Evolutionary conservation across 768 basidiomycete genomes (phyloP).

Genomic region (Holtermannia corniformis): DNA sequence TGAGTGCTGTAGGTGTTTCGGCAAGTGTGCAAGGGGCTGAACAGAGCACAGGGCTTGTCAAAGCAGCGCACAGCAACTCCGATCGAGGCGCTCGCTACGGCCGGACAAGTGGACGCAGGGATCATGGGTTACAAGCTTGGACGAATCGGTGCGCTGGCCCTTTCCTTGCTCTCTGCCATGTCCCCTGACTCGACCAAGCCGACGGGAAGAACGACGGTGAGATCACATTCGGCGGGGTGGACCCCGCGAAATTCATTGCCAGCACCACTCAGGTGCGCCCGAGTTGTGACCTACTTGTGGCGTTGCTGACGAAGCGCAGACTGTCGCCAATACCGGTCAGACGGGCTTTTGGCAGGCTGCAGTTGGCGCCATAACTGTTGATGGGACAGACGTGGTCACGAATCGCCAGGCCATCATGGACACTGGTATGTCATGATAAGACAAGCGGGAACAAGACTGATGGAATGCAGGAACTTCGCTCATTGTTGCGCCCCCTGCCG

Average conservation of each 20-base stretch:
- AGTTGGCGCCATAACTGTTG: constrained; percentile 53
- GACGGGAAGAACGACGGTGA: constrained; percentile 47
- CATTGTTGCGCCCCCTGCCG: constrained; percentile 28
- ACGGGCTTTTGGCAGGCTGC: constrained; percentile 64
- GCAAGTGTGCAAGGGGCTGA: constrained; percentile 45
- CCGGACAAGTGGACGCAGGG: constrained; percentile 52
- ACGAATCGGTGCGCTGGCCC: constrained; percentile 45
- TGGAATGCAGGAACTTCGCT: constrained; percentile 28
- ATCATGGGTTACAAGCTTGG: constrained; percentile 74
- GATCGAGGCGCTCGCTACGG: constrained; percentile 57
- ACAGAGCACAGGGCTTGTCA: constrained; percentile 66
- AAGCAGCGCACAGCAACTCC: constrained; percentile 58
- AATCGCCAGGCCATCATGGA: constrained; percentile 67
- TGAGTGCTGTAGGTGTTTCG: constrained; percentile 1
- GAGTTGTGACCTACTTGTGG: neutral
- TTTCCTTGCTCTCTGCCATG: neutral
- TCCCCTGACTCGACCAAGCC: neutral
- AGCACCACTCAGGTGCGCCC: constrained; percentile 41
- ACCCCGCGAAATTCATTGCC: constrained; percentile 58
- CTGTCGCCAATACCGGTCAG: constrained; percentile 5
- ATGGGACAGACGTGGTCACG: constrained; percentile 44
- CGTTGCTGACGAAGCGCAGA: neutral
- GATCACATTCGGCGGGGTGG: constrained; percentile 71
- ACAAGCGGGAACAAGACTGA: neutral
- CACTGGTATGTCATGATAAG: constrained; percentile 51